A percentile compares a stretch with the other conserved stretches of the same genome.
Conservation (phyloP, 2,329 filamentous ascomycete genomes). For the Claviceps maximensis region DNA sequence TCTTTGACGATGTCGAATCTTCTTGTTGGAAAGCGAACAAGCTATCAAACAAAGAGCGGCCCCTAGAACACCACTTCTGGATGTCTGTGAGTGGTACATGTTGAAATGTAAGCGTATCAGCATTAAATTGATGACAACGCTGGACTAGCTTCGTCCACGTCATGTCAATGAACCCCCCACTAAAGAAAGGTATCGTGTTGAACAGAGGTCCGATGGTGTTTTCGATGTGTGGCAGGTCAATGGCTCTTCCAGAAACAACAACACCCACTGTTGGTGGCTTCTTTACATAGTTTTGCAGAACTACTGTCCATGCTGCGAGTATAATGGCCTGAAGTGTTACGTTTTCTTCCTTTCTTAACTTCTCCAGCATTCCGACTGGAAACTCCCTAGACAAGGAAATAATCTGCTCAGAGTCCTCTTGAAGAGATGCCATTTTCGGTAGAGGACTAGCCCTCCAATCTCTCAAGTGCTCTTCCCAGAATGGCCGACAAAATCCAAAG, state of each 20-base stretch:
- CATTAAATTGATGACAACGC: conserved; percentile 58
- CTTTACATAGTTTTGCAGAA: conserved; percentile 39
- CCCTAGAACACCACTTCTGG: conserved; percentile 59
- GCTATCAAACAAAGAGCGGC: conserved; percentile 57
- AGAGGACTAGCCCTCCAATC: conserved; percentile 12
- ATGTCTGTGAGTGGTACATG: conserved; percentile 62
- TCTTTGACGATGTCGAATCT: conserved; percentile 12
- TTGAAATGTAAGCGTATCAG: conserved; percentile 55
- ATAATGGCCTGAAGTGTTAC: conserved; percentile 70
- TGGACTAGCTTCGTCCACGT: conserved; percentile 49
- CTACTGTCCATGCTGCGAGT: conserved; percentile 60
- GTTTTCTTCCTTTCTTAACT: conserved; percentile 42
- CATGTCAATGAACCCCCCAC: conserved; percentile 27
- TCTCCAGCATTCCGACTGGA: conserved; percentile 31
- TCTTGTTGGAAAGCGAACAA: conserved; percentile 70
- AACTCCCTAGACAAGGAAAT: conserved; percentile 14
- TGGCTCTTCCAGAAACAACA: conserved; percentile 63
- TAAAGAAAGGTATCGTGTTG: conserved; percentile 70
- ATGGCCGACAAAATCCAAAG: conserved; percentile 30
- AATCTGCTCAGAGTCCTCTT: conserved; percentile 7
- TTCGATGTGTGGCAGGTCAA: conserved; percentile 54
- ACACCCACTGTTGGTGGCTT: conserved; percentile 50
- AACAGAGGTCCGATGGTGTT: conserved; percentile 69
- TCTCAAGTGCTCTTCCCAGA: conserved; percentile 53
- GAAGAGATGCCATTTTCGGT: background rate